phyloP scores from a whole-genome alignment of 169 alveolate genomes.

The Plasmodium malariae region DNA sequence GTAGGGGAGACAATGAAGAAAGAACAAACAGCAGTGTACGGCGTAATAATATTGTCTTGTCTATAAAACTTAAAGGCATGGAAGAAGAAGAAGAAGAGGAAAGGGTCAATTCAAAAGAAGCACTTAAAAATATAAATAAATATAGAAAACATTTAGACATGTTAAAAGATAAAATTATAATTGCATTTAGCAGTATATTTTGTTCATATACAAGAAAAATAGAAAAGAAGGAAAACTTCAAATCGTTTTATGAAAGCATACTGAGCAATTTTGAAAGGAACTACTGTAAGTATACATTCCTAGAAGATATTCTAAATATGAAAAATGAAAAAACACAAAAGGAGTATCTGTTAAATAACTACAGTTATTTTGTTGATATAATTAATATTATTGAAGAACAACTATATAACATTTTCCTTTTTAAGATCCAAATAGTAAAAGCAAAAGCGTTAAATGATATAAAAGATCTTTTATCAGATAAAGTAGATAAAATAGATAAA shows the following conservation, averaged over 20 bases:
- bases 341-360: conserved; percentile 22
- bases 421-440: conserved; percentile 37
- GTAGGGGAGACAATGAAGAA: too few relatives aligned
- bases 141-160: conserved; percentile 51
- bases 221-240: conserved; percentile 27
- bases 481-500: not conserved
- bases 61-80: too few relatives aligned
- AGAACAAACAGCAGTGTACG: too few relatives aligned
- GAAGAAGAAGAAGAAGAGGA: too few relatives aligned
- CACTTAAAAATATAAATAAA: conserved; percentile 19
- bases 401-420: conserved; percentile 14
- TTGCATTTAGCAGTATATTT: conserved; percentile 13
- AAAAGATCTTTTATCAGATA: conserved; percentile 14
- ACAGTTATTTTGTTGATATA: conserved; percentile 33
- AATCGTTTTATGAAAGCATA: conserved; percentile 10
- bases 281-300: conserved; percentile 5
- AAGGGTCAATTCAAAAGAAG: not conserved
- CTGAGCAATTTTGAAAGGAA: conserved; percentile 13
- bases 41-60: too few relatives aligned
- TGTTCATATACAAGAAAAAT: conserved; percentile 9
- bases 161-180: conserved; percentile 8
- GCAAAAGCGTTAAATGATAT: conserved; percentile 44
- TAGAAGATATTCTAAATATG: conserved; percentile 25
- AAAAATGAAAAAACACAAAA: conserved; percentile 12
- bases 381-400: conserved; percentile 37